Base-by-base conservation (phyloP, 73 alveolate species). In the Paramecium octaurelia region DNA sequence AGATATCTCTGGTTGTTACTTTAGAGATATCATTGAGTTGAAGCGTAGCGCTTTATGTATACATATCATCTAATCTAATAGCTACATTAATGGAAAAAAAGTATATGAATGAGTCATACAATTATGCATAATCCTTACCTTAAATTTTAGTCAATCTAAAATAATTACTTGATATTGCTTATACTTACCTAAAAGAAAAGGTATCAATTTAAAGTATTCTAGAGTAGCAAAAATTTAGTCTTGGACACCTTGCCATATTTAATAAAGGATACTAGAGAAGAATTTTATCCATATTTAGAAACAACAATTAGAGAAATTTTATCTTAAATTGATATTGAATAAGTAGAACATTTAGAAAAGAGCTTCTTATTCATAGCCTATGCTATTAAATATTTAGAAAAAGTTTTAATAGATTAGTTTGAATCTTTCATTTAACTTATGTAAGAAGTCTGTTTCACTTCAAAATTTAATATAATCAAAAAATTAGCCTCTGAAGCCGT, bases 181-280 rank as follows among this genome's bases (percentile, higher is more conserved):
- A 44, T n/a, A 11, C 8, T 20, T 80, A 44, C 38, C 20, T 80
- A 44, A 42, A 42, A 80, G 91, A 80, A 23, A 80, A 48, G 24
- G 73, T 46, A 80, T 43, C 12, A 0, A 40, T 24, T 35, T 3
- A n/a, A 0, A 14, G 0, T 14, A 38, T 21, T 34, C 9, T 35
- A 75, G 88, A 38, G 60, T 38, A 29, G 64, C 68, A 75, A 35
- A 75, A 38, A 29, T 40, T 44, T 48, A 42, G 91, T 80, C 0
- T n/a, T 80, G 1, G 91, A 80, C 18, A 46, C 57, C 7, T 24
- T 80, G 38, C 70, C 91, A 5, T 80, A 80, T 20, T 44, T 80
- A 18, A 46, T 80, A 1, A 80, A 80, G 48, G 91, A 80, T 80
- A 40, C 75, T 1, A 80, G 91, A 80, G 70, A 80, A 80, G 91